Base-by-base conservation (phyloP, 208 protist genomes). In the Leishmania lainsoni region DNA sequence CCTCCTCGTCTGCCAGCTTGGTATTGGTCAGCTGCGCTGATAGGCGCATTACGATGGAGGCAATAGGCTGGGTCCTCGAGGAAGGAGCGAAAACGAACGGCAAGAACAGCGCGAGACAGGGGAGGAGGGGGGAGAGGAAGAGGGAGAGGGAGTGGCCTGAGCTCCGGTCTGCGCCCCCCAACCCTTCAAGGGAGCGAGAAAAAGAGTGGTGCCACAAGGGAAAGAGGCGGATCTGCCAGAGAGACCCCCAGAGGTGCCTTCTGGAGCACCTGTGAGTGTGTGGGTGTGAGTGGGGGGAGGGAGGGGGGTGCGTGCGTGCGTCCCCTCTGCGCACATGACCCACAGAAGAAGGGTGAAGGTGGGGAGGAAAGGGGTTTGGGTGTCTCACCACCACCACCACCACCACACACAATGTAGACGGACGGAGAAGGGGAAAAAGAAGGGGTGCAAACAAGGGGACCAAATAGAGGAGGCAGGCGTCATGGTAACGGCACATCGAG, bases 1-100 rank as follows among this genome's bases (percentile, higher is more conserved):
- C 75, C 29, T 83, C 78, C 52, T 83, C 63, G 17, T 80, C 81
- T 3, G 42, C 81, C 68, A 84, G 75, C 16, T 22, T 72, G 12
- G 35, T 3, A 12, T 68, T 76, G 9, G 65, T 26, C 26, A 65
- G 45, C 52, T 45, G 83, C 48, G 59, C 59, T 68, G 74, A 54
- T 35, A 42, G 59, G 4, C 78, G 66, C 79, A 86, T 86, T 52
- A 16, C 32, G 26, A 68, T 52, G 9, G 39, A 29, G 63, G 10
- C 20, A 8, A 76, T 5, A 3, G 39, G 2, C 20, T 3, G 51
- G 9, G 66, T 17, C 26, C 51, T 8, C 39, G 32, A 68, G 63
- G 12, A 68, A 42, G 32, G 26, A 63, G 22, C 5, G 26, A 63
- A 63, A 29, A 26, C 26, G 1, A 63, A 8, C 5, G 58, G 26